These are phyloP conservation scores for Aspergillus ellipticus DNA, from an alignment of 495 filamentous ascomycete genomes.

Conservation along the genomic window DNA sequence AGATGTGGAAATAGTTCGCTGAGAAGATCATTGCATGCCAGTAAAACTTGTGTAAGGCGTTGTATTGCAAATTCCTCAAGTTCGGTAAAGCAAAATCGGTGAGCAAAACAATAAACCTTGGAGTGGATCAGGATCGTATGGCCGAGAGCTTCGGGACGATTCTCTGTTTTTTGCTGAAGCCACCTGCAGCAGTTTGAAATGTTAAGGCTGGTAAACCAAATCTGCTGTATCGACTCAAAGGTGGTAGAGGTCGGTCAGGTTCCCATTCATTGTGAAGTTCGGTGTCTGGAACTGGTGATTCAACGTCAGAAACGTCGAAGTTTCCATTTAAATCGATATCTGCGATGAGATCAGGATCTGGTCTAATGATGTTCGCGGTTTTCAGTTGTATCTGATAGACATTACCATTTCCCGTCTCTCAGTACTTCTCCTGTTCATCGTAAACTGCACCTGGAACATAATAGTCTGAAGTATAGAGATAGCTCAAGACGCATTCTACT, in stretches of 20 bases:
- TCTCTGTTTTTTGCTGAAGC: not conserved
- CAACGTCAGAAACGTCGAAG: not conserved
- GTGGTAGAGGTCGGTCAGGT: not conserved
- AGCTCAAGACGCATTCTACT: not conserved
- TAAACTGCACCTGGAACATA: not conserved
- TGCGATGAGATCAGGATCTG: not conserved
- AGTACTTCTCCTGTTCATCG: not conserved
- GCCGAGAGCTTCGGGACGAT: not conserved
- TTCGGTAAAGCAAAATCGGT: not conserved
- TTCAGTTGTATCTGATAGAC: not conserved
- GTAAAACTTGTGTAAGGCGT: not conserved
- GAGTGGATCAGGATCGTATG: not conserved
- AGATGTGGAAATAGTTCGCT: not conserved
- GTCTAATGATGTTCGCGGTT: not conserved
- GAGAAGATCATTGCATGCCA: not conserved
- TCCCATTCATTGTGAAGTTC: not conserved
- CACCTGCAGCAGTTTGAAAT: not conserved
- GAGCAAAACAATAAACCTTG: not conserved
- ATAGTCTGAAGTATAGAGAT: not conserved
- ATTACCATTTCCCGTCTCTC: not conserved
- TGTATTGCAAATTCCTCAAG: not conserved
- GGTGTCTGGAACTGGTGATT: not conserved
- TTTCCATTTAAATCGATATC: not conserved
- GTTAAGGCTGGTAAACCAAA: not conserved
- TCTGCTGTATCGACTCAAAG: not conserved